These are phyloP conservation scores for Dioszegia crocea DNA, from an alignment of 768 basidiomycete genomes.

Conservation along the genomic window DNA sequence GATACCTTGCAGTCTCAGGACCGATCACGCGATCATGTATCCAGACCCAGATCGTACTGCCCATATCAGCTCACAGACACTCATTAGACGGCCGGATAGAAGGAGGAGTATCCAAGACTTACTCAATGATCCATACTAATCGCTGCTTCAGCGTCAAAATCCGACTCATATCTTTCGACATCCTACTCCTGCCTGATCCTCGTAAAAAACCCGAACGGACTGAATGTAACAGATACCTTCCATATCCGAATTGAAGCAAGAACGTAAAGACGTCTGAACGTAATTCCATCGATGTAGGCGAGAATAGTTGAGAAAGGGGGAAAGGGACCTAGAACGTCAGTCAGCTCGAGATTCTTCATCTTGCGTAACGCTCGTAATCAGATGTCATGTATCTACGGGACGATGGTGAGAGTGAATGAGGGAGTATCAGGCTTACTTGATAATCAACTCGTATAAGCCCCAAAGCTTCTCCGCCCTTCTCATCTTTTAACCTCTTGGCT, in stretches of 20 bases:
- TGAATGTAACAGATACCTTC: not conserved
- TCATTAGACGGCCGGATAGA: too few relatives aligned
- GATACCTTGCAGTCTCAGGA: not conserved
- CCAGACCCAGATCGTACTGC: constrained; percentile 6
- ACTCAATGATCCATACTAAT: constrained; percentile 3
- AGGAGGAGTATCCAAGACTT: not conserved
- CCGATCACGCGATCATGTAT: constrained; percentile 6
- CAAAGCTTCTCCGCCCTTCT: not conserved
- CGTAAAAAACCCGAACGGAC: not conserved
- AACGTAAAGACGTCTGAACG: constrained; percentile 37
- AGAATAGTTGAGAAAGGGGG: constrained; percentile 40
- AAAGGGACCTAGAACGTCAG: constrained; percentile 30
- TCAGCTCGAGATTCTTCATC: not conserved
- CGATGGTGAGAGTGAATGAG: not conserved
- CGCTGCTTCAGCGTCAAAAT: not conserved
- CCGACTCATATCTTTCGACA: not conserved
- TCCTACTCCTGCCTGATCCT: not conserved
- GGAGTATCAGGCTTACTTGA: constrained; percentile 10
- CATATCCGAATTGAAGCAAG: constrained; percentile 33
- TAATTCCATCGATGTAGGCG: constrained; percentile 30
- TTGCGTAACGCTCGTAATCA: too few relatives aligned
- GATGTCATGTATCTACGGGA: too few relatives aligned
- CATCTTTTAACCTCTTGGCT: not conserved
- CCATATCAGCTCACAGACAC: too few relatives aligned
- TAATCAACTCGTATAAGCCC: constrained; percentile 6